phyloP scores from a whole-genome alignment of 2,329 filamentous ascomycete genomes.

The Sarocladiaceae sp. region DNA sequence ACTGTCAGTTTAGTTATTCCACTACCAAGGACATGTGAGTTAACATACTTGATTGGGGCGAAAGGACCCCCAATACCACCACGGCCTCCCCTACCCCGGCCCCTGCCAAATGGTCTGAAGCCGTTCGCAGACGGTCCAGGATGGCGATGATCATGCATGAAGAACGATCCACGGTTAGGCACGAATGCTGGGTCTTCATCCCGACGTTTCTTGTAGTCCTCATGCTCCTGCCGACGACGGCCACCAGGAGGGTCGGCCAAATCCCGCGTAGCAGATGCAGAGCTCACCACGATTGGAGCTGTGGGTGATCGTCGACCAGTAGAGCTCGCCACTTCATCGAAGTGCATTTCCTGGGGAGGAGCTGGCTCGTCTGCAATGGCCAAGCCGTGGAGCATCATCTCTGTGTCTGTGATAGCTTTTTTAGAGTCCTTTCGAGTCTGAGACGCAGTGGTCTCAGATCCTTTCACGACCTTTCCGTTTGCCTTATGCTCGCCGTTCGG shows the following conservation, averaged over 20 bases:
- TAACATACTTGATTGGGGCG: constrained; percentile 61
- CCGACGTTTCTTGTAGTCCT: constrained; percentile 83
- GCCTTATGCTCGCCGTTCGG: constrained; percentile 35
- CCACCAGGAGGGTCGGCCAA: constrained; percentile 59
- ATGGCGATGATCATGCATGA: constrained; percentile 91
- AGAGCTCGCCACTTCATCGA: constrained; percentile 33
- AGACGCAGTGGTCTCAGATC: constrained; percentile 30
- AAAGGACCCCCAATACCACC: constrained; percentile 56
- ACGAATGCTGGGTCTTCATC: constrained; percentile 91
- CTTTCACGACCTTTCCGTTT: constrained; percentile 36
- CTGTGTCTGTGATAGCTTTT: constrained; percentile 46
- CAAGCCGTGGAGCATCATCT: constrained; percentile 54
- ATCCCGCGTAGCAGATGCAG: constrained; percentile 40
- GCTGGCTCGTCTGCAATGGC: constrained; percentile 39
- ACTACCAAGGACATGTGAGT: too few species aligned
- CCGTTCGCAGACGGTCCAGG: constrained; percentile 73
- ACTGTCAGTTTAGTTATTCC: constrained; percentile 24
- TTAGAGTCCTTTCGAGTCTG: constrained; percentile 20
- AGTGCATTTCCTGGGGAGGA: constrained; percentile 40
- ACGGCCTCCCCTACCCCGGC: constrained; percentile 57
- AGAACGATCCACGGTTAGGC: constrained; percentile 90
- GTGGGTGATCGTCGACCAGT: constrained; percentile 36
- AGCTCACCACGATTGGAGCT: constrained; percentile 52
- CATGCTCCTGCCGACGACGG: constrained; percentile 76
- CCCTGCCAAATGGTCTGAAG: constrained; percentile 67